Base-by-base conservation (phyloP, 2,329 filamentous ascomycete species). In the Bisporella sp. region DNA sequence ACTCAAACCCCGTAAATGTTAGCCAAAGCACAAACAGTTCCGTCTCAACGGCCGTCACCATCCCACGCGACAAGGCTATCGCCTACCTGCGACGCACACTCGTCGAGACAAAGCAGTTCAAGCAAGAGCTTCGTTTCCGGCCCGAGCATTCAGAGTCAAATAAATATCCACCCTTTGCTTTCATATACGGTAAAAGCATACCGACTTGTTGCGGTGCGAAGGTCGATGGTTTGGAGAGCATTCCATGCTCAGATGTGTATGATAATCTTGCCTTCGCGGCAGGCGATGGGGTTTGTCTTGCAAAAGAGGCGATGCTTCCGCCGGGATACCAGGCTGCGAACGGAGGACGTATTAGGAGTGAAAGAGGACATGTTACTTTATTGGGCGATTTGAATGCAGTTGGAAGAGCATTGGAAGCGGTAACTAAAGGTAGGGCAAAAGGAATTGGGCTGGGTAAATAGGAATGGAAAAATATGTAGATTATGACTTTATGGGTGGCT, bases 281-380 rank as follows among this genome's bases (percentile, higher is more conserved):
- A 28, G 90, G 91, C 2, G 91, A 97, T 64, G 92, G 91, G 0
- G 91, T 97, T 0, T 89, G 92, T 49, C 76, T 96, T 5, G 88
- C 91, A 0, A 81, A 81, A 46, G 88, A 92, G 54, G 87, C 90
- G 0, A 92, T 95, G 87, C 68, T 95, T 41, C 91, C 91, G 0
- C 71, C 79, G 2, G 90, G 90, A 0, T 96, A 96, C 64, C 75
- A 78, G 45, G 73, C 87, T 35, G 88, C 84, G 1, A 80, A 77
- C 43, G 85, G 84, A 9, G 90, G 90, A 0, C 73, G 89, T 13
- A 80, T 96, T 9, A 84, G 81, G 58, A 90, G 85, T 48, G 89
- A 95, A 57, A 75, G 89, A 3, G 91, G 92, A 0, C 92, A 97
- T 70, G 85, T 96, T 35, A 90, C 87, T 1, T 74, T 97, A 62